Base-by-base conservation (phyloP, 2,329 filamentous ascomycete genomes). In the Fusarium falciforme region DNA sequence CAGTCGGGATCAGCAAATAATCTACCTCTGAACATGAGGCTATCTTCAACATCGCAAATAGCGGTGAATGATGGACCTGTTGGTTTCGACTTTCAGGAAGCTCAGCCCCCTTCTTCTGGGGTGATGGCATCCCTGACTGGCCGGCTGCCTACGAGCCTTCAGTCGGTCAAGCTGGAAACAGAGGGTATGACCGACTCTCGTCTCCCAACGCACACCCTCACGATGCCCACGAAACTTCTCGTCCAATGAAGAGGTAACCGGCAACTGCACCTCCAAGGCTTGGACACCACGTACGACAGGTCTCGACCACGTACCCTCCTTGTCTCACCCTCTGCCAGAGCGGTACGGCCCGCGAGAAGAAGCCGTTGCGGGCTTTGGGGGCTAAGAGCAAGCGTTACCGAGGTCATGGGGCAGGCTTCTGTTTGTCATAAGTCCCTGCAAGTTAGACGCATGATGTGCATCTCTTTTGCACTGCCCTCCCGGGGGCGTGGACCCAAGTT, bases 161-260 rank as follows among this genome's bases (percentile, higher is more conserved):
- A 16, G 31, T 20, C 58, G 58, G 58, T 35, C 40, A 61, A 47
- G 40, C 58, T 16, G 20, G 29, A 61, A 31, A 25, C 1, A 36
- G 40, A 44, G 58, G 40, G 9, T 11, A 47, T 61, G 29, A 10
- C 58, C 40, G 58, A 61, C 58, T 61, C 12, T 61, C 29, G 58
- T 35, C 14, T 29, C 58, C 40, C n/a, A 61, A 61, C 40, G 29
- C 20, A 61, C 58, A 61, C 58, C 58, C 58, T 49, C 58, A 25
- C 8, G 1, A 35, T 11, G 16, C 14, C 16, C 58, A 22, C 20
- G 20, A 47, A 25, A 29, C 35, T 16, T 27, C 31, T 16, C 40
- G 1, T n/a, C 58, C 58, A 61, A 61, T 61, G 27, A 35, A 47
- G 58, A 12, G 16, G 2, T 31, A 35, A 20, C 29, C n/a, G 29